Base-by-base conservation (phyloP, 108 stramenopile genomes). In the Bacterosira constricta region DNA sequence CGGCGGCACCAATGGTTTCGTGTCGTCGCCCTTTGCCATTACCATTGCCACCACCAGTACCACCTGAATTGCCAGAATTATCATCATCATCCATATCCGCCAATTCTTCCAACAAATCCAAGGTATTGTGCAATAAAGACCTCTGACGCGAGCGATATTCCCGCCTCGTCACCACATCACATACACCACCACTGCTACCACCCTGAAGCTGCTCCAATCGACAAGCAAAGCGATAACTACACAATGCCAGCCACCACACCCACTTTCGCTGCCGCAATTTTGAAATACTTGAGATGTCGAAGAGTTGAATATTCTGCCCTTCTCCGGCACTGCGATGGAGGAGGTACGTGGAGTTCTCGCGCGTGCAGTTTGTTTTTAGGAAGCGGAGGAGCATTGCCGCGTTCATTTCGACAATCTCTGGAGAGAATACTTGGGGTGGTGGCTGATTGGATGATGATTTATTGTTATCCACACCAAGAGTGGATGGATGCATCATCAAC, bases 401-500 rank as follows among this genome's bases (percentile, higher is more conserved):
- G 73, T 94, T 94, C 89, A 89, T 90, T 75, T 94, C 90, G 71
- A 94, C 88, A 25, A 94, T 85, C 56, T 88, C 67, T 1, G 90
- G 90, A 9, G 88, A 88, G 79, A 94, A 94, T 11, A 91, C 42
- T 18, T 71, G 74, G 27, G 53, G 18, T 20, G 61, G 63, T 17
- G 62, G 37, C 12, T 65, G 66, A 55, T 65, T 25, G 20, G 64
- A 11, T 10, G 29, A 39, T 35, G 56, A 18, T 47, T 53, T 35
- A 4, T 71, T 55, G 30, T 32, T 68, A 20, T 74, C 67, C 17
- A 47, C 54, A n/a, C 66, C 79, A 31, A 91, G 75, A 5, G 90
- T 91, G n/a, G 81, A 83, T 6, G 87, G 84, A 46, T 84, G 84
- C 75, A 94, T 75, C 75, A 94, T 69, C 51, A 81, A 69, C 29